Percentiles rank a stretch among this genome's conserved stretches.
Conservation (phyloP, 495 filamentous ascomycete genomes). For the Talaromyces thailandensis region DNA sequence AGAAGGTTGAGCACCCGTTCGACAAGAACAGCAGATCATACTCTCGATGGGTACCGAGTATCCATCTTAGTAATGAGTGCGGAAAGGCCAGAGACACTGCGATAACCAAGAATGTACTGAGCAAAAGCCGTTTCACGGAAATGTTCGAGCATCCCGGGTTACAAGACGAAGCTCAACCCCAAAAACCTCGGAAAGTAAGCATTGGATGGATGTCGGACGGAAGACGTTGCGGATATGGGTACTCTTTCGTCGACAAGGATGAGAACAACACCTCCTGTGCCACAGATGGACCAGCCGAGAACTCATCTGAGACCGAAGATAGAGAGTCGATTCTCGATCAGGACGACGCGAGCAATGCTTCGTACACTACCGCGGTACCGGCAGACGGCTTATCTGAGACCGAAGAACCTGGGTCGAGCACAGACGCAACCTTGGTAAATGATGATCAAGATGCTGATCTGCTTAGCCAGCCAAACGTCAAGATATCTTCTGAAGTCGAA, state of each 20-base stretch:
- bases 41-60: not conserved
- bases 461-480: not conserved
- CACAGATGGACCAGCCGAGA: not conserved
- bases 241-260: constrained; percentile 22
- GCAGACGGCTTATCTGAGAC: not conserved
- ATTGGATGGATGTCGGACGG: constrained; percentile 39
- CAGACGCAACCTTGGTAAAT: not conserved
- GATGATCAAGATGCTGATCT: not conserved
- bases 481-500: not conserved
- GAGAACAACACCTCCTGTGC: not conserved
- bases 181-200: constrained; percentile 26
- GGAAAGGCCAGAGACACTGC: no score
- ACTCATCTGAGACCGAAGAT: not conserved
- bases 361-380: not conserved
- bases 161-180: not conserved
- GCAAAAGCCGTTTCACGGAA: constrained; percentile 23
- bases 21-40: not conserved
- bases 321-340: constrained; percentile 11
- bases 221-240: constrained; percentile 35
- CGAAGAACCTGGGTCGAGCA: not conserved
- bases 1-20: not conserved
- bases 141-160: constrained; percentile 14
- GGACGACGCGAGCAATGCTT: not conserved
- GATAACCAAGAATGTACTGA: not conserved
- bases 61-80: not conserved